A percentile compares a stretch with the other conserved stretches of the same genome.
Evolutionary conservation across 2,329 filamentous ascomycete genomes (phyloP).

Genomic region (Rutstroemia sp.): DNA sequence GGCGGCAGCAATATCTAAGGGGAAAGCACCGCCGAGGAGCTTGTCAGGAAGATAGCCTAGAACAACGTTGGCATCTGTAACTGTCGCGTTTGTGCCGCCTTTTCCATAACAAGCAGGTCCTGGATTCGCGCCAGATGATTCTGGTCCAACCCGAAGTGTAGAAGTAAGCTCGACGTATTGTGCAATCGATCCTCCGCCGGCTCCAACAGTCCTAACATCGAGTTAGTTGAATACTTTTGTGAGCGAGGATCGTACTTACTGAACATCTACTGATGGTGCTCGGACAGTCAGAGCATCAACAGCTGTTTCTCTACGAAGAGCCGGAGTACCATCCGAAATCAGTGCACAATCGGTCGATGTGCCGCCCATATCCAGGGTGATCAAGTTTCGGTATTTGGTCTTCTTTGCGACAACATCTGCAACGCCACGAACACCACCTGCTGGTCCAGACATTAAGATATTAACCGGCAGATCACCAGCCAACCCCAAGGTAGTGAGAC

Average conservation of each 20-base stretch:
- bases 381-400: not conserved
- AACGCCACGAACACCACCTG: not conserved
- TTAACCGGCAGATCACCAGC: not conserved
- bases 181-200: constrained; percentile 3
- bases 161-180: constrained; percentile 4
- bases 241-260: not conserved
- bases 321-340: not conserved
- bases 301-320: not conserved
- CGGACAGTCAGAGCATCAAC: not conserved
- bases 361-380: constrained; percentile 4
- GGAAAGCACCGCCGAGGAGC: not conserved
- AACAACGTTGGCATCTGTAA: constrained; percentile 1
- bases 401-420: not conserved
- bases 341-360: not conserved
- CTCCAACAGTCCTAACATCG: not conserved
- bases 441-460: not conserved
- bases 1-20: not conserved
- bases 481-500: constrained; percentile 1
- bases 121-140: constrained; percentile 4
- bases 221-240: not conserved
- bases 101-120: constrained; percentile 2
- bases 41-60: constrained; percentile 3
- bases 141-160: not conserved
- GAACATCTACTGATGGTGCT: constrained; percentile 1
- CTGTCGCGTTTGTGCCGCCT: not conserved